Evolutionary conservation across 2,329 filamentous ascomycete genomes (phyloP).

Genomic region (Hymenoscyphus repandus): DNA sequence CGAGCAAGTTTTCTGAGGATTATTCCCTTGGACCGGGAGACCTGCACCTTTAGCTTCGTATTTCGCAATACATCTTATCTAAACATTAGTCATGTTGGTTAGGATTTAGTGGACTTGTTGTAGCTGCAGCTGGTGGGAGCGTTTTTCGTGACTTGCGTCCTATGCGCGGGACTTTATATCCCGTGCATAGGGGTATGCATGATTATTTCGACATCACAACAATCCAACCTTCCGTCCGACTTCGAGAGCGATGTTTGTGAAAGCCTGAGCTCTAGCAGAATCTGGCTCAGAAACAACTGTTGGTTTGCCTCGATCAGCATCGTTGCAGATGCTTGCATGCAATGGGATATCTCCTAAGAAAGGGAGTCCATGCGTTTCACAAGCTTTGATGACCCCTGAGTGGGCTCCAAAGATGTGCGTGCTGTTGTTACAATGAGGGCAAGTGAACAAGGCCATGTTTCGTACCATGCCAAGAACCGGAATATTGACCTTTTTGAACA

Average conservation of each 20-base stretch:
- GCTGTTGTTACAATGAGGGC: slow-evolving; percentile 69
- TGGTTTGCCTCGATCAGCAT: slow-evolving; percentile 81
- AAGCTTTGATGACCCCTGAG: slow-evolving; percentile 62
- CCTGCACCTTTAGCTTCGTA: too few species aligned
- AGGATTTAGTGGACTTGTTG: too few species aligned
- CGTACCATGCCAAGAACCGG: slow-evolving; percentile 82
- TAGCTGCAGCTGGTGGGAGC: too few species aligned
- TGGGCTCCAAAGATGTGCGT: slow-evolving; percentile 70
- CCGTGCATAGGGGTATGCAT: too few species aligned
- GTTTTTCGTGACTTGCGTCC: too few species aligned
- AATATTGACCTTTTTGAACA: slow-evolving; percentile 76
- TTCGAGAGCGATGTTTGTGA: slow-evolving; percentile 61
- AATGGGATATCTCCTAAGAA: slow-evolving; percentile 86
- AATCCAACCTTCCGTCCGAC: slow-evolving; percentile 34
- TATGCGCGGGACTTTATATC: too few species aligned
- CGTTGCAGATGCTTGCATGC: slow-evolving; percentile 78
- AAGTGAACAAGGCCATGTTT: slow-evolving; percentile 84
- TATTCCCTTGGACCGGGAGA: too few species aligned
- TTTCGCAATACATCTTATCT: too few species aligned
- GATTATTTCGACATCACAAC: slow-evolving; percentile 3
- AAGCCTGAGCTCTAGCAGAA: slow-evolving; percentile 66
- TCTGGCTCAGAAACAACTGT: slow-evolving; percentile 84
- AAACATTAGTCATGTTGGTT: too few species aligned
- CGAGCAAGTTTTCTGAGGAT: too few species aligned
- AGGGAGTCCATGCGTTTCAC: slow-evolving; percentile 66